phyloP scores from a whole-genome alignment of 1,139 yeast species.

The Kodamaea anthophila region DNA sequence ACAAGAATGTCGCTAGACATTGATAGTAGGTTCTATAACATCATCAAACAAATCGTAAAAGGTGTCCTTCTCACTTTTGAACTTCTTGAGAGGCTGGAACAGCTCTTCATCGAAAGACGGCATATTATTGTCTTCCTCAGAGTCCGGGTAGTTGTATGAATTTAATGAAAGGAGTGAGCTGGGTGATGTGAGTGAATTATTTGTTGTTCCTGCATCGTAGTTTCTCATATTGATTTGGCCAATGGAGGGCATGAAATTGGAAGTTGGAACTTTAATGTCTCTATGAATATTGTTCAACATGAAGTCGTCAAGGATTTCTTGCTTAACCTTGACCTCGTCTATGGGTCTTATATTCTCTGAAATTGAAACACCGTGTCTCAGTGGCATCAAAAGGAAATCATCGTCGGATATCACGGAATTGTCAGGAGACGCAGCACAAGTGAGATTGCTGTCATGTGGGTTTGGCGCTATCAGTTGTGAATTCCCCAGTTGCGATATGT shows the following conservation, averaged over 20 bases:
- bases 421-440: conserved; percentile 3
- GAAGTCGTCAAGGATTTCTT: conserved; percentile 38
- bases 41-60: conserved; percentile 25
- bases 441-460: neutral
- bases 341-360: conserved; percentile 9
- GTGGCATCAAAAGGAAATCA: conserved; percentile 9
- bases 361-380: conserved; percentile 11
- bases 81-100: conserved; percentile 8
- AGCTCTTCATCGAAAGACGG: conserved; percentile 6
- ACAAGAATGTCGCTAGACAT: conserved; percentile 6
- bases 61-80: conserved; percentile 8
- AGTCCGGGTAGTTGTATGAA: conserved; percentile 20
- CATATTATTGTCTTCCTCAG: conserved; percentile 12
- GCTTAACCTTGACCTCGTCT: conserved; percentile 31
- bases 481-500: neutral
- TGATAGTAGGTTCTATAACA: conserved; percentile 18
- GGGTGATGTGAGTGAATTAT: conserved; percentile 28
- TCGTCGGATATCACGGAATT: conserved; percentile 10
- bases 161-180: conserved; percentile 30
- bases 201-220: conserved; percentile 6
- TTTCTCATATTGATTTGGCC: conserved; percentile 2
- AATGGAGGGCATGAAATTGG: conserved; percentile 8
- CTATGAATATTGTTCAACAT: conserved; percentile 34
- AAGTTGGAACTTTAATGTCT: conserved; percentile 10
- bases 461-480: no score